Conservation (phyloP, 1,284 basidiomycete species). For the Amylostereum areolatum region DNA sequence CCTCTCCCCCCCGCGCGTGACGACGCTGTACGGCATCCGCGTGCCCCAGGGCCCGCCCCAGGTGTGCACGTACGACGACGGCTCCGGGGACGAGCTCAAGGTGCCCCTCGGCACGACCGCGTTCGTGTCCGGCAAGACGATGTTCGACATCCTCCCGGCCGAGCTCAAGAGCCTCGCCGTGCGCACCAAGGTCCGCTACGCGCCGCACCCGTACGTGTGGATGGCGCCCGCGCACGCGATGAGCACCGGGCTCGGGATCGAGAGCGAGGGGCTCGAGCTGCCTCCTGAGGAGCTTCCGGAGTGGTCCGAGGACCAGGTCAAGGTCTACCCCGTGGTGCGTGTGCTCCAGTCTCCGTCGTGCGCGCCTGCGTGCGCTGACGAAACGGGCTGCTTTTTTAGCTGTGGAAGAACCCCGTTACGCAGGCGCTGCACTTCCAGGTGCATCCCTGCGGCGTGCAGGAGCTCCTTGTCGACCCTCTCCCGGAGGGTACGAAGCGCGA, state of each 20-base stretch:
- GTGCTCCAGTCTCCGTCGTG: neutral
- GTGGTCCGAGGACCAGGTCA: slow-evolving; percentile 69
- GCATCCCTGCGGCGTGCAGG: slow-evolving; percentile 58
- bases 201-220: slow-evolving; percentile 81
- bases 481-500: slow-evolving; percentile 44
- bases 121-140: slow-evolving; percentile 75
- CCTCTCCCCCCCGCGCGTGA: slow-evolving; percentile 82
- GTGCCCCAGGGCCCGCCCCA: slow-evolving; percentile 71
- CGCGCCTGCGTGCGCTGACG: neutral
- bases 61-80: slow-evolving; percentile 82
- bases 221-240: slow-evolving; percentile 73
- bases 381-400: slow-evolving; percentile 27
- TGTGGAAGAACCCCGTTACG: slow-evolving; percentile 85
- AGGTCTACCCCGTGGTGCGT: slow-evolving; percentile 64
- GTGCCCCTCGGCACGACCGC: slow-evolving; percentile 87
- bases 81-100: slow-evolving; percentile 74
- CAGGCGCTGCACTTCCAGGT: slow-evolving; percentile 74
- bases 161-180: slow-evolving; percentile 82
- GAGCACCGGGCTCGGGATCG: slow-evolving; percentile 75
- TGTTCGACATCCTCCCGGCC: slow-evolving; percentile 77
- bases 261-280: slow-evolving; percentile 69
- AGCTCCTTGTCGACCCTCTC: slow-evolving; percentile 58
- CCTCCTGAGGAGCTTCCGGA: slow-evolving; percentile 58
- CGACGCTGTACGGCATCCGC: slow-evolving; percentile 77
- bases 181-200: slow-evolving; percentile 62